Evolutionary conservation across 805 yeast species (phyloP).

Genomic region (Metschnikowia cubensis): DNA sequence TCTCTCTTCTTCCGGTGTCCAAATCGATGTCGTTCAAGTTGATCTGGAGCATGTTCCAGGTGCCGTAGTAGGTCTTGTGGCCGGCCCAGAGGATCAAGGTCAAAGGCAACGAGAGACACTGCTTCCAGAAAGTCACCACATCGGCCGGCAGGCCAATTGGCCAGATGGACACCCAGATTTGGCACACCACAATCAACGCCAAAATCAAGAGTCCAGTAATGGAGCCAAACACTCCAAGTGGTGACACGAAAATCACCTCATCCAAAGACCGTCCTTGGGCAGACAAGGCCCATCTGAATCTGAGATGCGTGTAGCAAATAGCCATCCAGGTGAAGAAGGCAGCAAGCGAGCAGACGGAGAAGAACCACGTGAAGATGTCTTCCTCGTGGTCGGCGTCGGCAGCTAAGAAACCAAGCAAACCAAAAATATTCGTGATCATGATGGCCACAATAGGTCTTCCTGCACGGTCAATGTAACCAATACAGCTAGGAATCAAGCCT

Average conservation of each 20-base stretch:
- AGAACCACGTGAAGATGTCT: conserved; percentile 38
- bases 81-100: conserved; percentile 42
- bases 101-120: conserved; percentile 41
- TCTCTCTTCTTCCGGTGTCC: conserved; percentile 51
- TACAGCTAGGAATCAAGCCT: conserved; percentile 56
- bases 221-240: conserved; percentile 37
- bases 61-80: conserved; percentile 36
- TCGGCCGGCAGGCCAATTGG: conserved; percentile 27
- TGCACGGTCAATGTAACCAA: conserved; percentile 58
- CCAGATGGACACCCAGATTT: conserved; percentile 38
- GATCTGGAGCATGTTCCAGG: conserved; percentile 33
- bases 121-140: conserved; percentile 43
- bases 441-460: conserved; percentile 68
- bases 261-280: conserved; percentile 31
- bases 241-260: conserved; percentile 33
- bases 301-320: conserved; percentile 37
- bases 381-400: conserved; percentile 26
- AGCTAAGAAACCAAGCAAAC: conserved; percentile 38
- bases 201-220: conserved; percentile 29
- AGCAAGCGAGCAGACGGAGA: conserved; percentile 39
- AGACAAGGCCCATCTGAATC: conserved; percentile 38
- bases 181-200: conserved; percentile 32
- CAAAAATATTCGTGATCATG: conserved; percentile 42
- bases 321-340: conserved; percentile 41
- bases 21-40: conserved; percentile 52